Base-by-base conservation (phyloP, 2,329 filamentous ascomycete genomes). In the Fusarium sp. region DNA sequence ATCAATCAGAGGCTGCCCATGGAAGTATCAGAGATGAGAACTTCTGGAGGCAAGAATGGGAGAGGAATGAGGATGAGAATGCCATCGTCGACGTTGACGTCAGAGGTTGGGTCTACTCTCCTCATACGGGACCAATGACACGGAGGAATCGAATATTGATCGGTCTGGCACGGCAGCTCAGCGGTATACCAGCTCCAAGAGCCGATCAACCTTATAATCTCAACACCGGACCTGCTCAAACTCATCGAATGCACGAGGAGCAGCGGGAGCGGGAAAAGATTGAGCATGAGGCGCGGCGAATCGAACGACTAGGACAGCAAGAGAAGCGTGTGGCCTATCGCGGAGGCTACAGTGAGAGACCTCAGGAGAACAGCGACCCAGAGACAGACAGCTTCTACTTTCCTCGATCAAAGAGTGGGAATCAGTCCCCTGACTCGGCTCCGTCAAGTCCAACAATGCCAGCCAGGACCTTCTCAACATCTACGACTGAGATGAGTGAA, bases 61-160 rank as follows among this genome's bases (percentile, higher is more conserved):
- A 95, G 66, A 89, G 89, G 69, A 89, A 92, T 62, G 93, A 97
- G 80, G 92, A 96, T 68, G 92, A 95, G 77, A 93, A 93, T 80
- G 94, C 95, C 0, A 86, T 98, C 5, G 93, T 98, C 1, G 96
- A 98, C 79, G 94, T 98, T 7, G 96, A 99, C 80, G 94, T 99
- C 27, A 89, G 96, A 75, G 96, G 96, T 16, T 99, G 97, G 96
- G 90, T 98, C 60, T 99, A 98, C 81, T 91, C 91, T 42, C 96
- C 96, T 20, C 94, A 96, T 78, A 89, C 88, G 74, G 95, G 94
- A 0, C 95, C 94, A 5, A 91, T 98, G 89, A 96, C 90, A 29
- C 89, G 95, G 75, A 94, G 94, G 78, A 97, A 98, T 78, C 90
- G 96, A 40, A 86, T 98, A 69, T 86, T 98, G 77, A 91, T 99